phyloP scores from a whole-genome alignment of 2,329 filamentous ascomycete genomes.

The Furcasterigmium furcatum region DNA sequence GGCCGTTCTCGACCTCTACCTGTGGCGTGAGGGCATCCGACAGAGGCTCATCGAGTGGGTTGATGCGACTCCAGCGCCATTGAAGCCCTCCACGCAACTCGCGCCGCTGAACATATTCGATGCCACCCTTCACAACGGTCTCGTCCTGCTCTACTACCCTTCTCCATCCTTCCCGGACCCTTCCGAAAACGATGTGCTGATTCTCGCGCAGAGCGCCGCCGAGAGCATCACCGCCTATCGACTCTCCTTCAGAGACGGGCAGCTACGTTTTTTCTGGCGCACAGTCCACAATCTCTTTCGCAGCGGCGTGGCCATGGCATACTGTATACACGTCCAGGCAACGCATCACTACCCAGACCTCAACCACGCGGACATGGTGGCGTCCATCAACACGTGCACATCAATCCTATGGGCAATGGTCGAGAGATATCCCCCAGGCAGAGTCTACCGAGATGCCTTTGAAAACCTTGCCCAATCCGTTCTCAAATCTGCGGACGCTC shows the following conservation, averaged over 20 bases:
- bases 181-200: conserved; percentile 7
- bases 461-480: conserved; percentile 13
- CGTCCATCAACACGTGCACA: conserved; percentile 14
- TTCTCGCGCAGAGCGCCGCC: conserved; percentile 13
- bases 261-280: conserved; percentile 22
- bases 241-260: conserved; percentile 13
- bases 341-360: background rate
- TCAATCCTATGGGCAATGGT: conserved; percentile 23
- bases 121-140: conserved; percentile 10
- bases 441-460: conserved; percentile 19
- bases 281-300: conserved; percentile 20
- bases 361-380: conserved; percentile 2
- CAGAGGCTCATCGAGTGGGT: conserved; percentile 15
- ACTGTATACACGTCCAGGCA: conserved; percentile 11
- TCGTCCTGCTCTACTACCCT: conserved; percentile 17
- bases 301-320: conserved; percentile 14
- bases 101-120: conserved; percentile 17
- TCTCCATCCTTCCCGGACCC: conserved; percentile 12
- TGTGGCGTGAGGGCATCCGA: conserved; percentile 16
- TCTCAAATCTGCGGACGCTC: background rate
- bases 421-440: conserved; percentile 18
- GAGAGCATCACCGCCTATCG: conserved; percentile 15
- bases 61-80: conserved; percentile 7
- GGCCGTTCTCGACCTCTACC: background rate
- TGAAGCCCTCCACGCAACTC: conserved; percentile 12